phyloP scores from a whole-genome alignment of 129 eudicot species.

The Cynara cardunculus region DNA sequence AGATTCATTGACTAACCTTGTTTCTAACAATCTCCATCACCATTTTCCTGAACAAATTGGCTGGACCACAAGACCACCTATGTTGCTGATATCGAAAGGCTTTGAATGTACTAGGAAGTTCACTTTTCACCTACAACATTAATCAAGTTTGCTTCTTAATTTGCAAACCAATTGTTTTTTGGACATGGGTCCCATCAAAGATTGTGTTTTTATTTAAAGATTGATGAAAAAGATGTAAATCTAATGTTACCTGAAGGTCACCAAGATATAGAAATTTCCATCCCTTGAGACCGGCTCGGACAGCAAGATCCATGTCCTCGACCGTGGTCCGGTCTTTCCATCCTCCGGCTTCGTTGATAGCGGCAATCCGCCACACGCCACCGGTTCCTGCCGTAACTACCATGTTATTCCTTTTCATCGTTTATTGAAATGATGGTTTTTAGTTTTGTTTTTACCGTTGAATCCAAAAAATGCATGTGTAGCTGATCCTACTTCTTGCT shows the following conservation, averaged over 20 bases:
- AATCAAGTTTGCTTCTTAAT: not conserved
- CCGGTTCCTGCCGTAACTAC: constrained; percentile 63
- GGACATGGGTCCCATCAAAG: not conserved
- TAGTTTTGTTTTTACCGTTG: constrained; percentile 49
- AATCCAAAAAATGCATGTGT: constrained; percentile 99
- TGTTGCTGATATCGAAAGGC: constrained; percentile 92
- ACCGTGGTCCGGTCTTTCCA: constrained; percentile 95
- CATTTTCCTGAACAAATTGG: constrained; percentile 86
- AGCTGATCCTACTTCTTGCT: constrained; percentile 99
- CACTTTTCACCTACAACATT: constrained; percentile 67
- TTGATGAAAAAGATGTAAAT: not conserved
- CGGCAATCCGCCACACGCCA: constrained; percentile 84
- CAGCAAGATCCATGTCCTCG: constrained; percentile 95
- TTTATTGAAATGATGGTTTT: not conserved
- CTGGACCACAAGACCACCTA: constrained; percentile 97
- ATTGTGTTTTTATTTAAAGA: not conserved
- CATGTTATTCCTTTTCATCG: not conserved
- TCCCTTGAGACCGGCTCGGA: constrained; percentile 76
- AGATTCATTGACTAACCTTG: constrained; percentile 41
- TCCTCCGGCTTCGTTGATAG: constrained; percentile 86
- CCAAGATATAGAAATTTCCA: constrained; percentile 86
- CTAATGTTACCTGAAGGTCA: constrained; percentile 47
- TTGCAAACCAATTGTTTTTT: not conserved
- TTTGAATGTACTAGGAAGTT: constrained; percentile 86
- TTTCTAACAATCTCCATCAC: constrained; percentile 62